phyloP scores from a whole-genome alignment of 108 stramenopile species.

The Skeletonema costatum region DNA sequence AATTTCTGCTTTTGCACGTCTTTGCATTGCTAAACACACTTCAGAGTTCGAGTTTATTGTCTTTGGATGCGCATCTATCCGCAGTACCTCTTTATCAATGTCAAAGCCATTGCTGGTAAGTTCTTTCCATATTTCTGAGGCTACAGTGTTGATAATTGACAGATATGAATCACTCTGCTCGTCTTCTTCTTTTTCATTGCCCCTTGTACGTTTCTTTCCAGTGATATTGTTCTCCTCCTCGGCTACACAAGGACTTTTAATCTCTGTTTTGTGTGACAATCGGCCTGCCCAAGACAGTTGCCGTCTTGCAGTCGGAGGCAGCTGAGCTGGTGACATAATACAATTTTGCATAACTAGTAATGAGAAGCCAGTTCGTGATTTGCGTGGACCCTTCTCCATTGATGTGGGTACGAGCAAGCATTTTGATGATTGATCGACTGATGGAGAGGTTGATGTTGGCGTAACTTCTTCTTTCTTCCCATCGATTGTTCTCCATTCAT shows the following conservation, averaged over 20 bases:
- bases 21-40: constrained; percentile 20
- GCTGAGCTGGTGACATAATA: constrained; percentile 24
- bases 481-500: constrained; percentile 24
- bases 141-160: constrained; percentile 8
- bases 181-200: constrained; percentile 1
- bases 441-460: not conserved
- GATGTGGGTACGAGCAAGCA: constrained; percentile 25
- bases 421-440: not conserved
- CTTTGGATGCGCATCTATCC: constrained; percentile 44
- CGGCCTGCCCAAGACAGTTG: constrained; percentile 57
- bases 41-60: constrained; percentile 18
- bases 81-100: constrained; percentile 13
- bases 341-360: constrained; percentile 20
- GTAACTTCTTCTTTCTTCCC: not conserved
- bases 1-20: not conserved
- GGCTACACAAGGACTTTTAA: not conserved
- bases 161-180: constrained; percentile 9
- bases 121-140: constrained; percentile 20
- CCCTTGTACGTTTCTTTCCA: not conserved
- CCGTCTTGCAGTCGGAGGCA: constrained; percentile 53
- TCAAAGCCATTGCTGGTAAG: constrained; percentile 20
- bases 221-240: not conserved
- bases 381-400: constrained; percentile 36
- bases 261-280: constrained; percentile 34
- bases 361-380: constrained; percentile 27